phyloP scores from a whole-genome alignment of 129 eudicot species.

The Artemisia annua region DNA sequence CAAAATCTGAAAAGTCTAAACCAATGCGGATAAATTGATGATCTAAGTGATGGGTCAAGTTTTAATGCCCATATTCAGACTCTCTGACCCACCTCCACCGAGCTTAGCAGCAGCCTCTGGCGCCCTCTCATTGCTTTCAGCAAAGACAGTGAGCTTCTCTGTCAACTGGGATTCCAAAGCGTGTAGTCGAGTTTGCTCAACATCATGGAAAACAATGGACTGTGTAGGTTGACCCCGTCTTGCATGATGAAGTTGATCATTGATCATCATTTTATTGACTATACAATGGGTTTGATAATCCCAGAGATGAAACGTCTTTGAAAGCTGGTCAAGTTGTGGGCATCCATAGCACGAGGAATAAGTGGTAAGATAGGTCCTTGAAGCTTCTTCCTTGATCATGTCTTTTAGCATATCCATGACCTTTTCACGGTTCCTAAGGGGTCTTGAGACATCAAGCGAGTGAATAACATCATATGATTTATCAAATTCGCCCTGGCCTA shows the following conservation, averaged over 20 bases:
- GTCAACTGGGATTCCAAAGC: conserved; percentile 61
- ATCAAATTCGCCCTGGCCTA: conserved; percentile 70
- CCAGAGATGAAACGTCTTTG: conserved; percentile 65
- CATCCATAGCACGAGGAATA: no score
- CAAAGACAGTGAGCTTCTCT: no score
- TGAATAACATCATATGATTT: conserved; percentile 61
- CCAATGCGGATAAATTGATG: no score
- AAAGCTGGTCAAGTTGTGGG: no score
- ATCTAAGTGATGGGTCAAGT: neutral
- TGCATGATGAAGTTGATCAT: conserved; percentile 62
- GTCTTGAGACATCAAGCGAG: conserved; percentile 74
- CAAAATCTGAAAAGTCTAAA: no score
- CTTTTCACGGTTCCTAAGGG: conserved; percentile 46
- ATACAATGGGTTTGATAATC: conserved; percentile 57
- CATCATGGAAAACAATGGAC: conserved; percentile 72
- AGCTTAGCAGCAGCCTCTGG: conserved; percentile 39
- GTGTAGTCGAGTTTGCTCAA: conserved; percentile 62
- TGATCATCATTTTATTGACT: conserved; percentile 77
- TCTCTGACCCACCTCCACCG: conserved; percentile 71
- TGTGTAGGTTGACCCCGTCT: conserved; percentile 71
- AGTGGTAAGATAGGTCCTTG: no score
- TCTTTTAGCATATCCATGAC: conserved; percentile 75
- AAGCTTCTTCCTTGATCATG: conserved; percentile 3
- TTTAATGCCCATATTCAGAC: conserved; percentile 10
- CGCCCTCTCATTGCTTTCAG: conserved; percentile 41